These are phyloP conservation scores for Wickerhamiella alocasiicola DNA, from an alignment of 805 yeast genomes.

Conservation along the genomic window DNA sequence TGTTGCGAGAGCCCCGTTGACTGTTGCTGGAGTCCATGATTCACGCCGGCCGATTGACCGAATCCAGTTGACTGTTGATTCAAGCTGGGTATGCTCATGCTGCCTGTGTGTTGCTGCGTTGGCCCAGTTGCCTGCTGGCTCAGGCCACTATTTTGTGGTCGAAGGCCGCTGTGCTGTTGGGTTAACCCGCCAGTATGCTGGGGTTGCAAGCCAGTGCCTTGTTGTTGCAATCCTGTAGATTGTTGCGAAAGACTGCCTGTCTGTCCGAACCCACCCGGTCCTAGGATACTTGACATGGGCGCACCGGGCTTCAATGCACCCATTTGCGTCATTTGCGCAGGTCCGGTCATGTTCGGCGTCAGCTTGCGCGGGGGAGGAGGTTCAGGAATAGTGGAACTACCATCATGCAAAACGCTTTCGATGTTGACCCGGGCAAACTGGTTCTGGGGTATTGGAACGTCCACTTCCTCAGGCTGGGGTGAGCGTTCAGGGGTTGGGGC, in stretches of 20 bases:
- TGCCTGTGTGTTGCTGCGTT: background rate
- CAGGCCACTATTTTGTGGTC: background rate
- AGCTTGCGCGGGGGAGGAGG: slow-evolving; percentile 24
- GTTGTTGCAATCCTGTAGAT: background rate
- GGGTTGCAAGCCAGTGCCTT: background rate
- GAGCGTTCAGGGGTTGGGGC: slow-evolving; percentile 14
- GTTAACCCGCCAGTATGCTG: slow-evolving; percentile 6
- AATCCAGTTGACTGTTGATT: background rate
- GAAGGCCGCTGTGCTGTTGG: slow-evolving; percentile 5
- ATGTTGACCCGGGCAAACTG: slow-evolving; percentile 67
- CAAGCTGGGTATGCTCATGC: background rate
- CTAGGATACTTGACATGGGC: slow-evolving; percentile 6
- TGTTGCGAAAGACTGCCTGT: too few species aligned
- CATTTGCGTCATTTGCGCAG: slow-evolving; percentile 14
- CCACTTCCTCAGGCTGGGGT: slow-evolving; percentile 27
- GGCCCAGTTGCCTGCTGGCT: background rate
- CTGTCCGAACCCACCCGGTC: background rate
- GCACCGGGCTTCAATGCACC: slow-evolving; percentile 9
- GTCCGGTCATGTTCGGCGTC: slow-evolving; percentile 16
- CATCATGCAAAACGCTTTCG: slow-evolving; percentile 62
- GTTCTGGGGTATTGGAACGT: slow-evolving; percentile 60
- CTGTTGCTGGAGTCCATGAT: background rate
- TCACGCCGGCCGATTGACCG: background rate
- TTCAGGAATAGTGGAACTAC: slow-evolving; percentile 37
- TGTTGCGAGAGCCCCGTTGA: too few species aligned